Conservation (phyloP, 169 alveolate species). For the Miamiensis avidus region DNA sequence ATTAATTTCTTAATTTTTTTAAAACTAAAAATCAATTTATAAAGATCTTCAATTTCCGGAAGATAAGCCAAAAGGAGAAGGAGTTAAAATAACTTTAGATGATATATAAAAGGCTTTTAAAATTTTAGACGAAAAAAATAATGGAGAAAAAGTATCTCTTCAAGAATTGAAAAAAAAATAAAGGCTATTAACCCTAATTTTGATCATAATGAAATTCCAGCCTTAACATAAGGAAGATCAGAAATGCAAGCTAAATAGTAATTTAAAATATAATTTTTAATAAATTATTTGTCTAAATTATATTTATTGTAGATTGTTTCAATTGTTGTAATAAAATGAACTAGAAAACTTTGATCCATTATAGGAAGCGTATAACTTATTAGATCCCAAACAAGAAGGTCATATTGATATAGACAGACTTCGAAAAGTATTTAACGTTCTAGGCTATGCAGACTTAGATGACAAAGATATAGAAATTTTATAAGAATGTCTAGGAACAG, state of each 20-base stretch:
- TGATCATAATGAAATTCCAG: slow-evolving; percentile 37
- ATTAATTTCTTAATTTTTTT: background rate
- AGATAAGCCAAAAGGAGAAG: slow-evolving; percentile 29
- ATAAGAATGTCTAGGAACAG: slow-evolving; percentile 39
- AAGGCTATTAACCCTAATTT: slow-evolving; percentile 47
- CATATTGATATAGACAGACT: slow-evolving; percentile 31
- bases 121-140: slow-evolving; percentile 46
- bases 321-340: slow-evolving; percentile 44
- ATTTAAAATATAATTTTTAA: too few species aligned
- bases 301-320: slow-evolving; percentile 9
- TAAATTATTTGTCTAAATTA: too few species aligned
- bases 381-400: slow-evolving; percentile 32
- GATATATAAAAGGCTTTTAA: slow-evolving; percentile 50
- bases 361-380: slow-evolving; percentile 36
- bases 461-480: slow-evolving; percentile 34
- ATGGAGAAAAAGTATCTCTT: slow-evolving; percentile 31
- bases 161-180: slow-evolving; percentile 41
- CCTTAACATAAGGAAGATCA: slow-evolving; percentile 42
- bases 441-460: slow-evolving; percentile 42
- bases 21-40: background rate
- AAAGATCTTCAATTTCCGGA: slow-evolving; percentile 23
- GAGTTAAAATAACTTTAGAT: slow-evolving; percentile 38
- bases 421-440: slow-evolving; percentile 31
- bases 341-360: slow-evolving; percentile 47
- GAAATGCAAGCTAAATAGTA: slow-evolving; percentile 38